Evolutionary conservation across 768 basidiomycete species (phyloP).

Genomic region (Cubamyces sp.): DNA sequence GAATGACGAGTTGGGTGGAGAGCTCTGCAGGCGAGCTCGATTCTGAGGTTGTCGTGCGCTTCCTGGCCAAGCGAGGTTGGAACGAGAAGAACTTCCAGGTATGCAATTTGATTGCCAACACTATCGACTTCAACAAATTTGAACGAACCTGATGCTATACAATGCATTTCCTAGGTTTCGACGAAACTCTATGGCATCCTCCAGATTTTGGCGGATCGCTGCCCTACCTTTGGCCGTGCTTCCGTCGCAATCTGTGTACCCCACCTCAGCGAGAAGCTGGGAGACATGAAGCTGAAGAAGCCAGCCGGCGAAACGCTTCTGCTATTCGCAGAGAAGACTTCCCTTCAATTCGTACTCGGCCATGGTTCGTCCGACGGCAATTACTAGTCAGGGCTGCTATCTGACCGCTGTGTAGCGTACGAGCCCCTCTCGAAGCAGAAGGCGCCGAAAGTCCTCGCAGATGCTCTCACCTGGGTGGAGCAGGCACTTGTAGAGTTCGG

Average conservation of each 20-base stretch:
- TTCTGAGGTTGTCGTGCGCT: slow-evolving; percentile 85
- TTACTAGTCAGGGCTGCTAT: slow-evolving; percentile 12
- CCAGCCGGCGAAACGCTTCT: slow-evolving; percentile 89
- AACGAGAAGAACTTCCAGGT: slow-evolving; percentile 99
- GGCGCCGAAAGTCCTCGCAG: slow-evolving; percentile 94
- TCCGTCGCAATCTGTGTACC: slow-evolving; percentile 81
- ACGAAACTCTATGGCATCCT: slow-evolving; percentile 86
- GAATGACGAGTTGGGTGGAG: slow-evolving; percentile 84
- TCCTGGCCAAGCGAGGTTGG: slow-evolving; percentile 93
- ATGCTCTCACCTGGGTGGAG: slow-evolving; percentile 88
- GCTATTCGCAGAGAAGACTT: slow-evolving; percentile 88
- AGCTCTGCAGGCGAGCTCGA: slow-evolving; percentile 68
- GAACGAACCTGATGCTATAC: too few species aligned
- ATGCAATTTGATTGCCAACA: neutral
- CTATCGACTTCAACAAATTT: neutral
- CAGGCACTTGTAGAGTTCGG: slow-evolving; percentile 89
- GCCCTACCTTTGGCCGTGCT: slow-evolving; percentile 83
- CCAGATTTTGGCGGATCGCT: slow-evolving; percentile 69
- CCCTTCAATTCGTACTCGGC: slow-evolving; percentile 89
- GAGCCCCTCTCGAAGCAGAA: slow-evolving; percentile 95
- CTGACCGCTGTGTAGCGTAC: slow-evolving; percentile 54
- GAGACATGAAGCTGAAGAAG: slow-evolving; percentile 96
- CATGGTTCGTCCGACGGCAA: slow-evolving; percentile 61
- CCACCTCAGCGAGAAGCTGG: slow-evolving; percentile 91
- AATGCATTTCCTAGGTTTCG: slow-evolving; percentile 64